A percentile compares a stretch with the other conserved stretches of the same genome.
phyloP scores from a whole-genome alignment of 805 yeast genomes.

The Myxozyma geophila region DNA sequence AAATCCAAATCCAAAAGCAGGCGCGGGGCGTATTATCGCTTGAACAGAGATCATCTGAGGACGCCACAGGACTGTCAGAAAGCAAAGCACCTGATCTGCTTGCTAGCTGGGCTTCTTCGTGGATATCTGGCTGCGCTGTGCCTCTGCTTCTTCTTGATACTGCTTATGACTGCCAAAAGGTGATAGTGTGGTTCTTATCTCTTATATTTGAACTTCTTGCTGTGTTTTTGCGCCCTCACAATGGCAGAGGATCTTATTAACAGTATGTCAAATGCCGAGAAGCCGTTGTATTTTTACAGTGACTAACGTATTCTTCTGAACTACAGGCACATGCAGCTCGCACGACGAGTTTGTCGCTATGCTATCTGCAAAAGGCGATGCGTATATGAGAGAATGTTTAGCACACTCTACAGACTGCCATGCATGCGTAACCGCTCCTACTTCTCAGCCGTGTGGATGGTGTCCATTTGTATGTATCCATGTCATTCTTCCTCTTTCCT shows the following conservation, averaged over 20 bases:
- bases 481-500: background rate
- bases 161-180: background rate
- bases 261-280: background rate
- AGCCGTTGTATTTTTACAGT: background rate
- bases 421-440: slow-evolving; percentile 17
- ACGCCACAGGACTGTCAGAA: slow-evolving; percentile 1
- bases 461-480: slow-evolving; percentile 28
- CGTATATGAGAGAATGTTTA: slow-evolving; percentile 19
- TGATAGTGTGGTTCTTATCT: too few species aligned
- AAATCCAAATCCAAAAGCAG: background rate
- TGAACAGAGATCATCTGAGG: background rate
- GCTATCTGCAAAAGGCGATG: slow-evolving; percentile 10
- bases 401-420: slow-evolving; percentile 15
- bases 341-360: slow-evolving; percentile 11
- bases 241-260: background rate
- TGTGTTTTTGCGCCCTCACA: background rate
- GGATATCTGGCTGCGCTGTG: background rate
- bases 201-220: background rate
- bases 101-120: background rate
- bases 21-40: background rate
- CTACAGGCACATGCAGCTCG: background rate
- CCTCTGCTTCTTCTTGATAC: background rate
- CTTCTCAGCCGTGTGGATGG: slow-evolving; percentile 29
- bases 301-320: background rate
- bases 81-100: background rate